phyloP scores from a whole-genome alignment of 495 filamentous ascomycete species.

The Penicillium silybi region DNA sequence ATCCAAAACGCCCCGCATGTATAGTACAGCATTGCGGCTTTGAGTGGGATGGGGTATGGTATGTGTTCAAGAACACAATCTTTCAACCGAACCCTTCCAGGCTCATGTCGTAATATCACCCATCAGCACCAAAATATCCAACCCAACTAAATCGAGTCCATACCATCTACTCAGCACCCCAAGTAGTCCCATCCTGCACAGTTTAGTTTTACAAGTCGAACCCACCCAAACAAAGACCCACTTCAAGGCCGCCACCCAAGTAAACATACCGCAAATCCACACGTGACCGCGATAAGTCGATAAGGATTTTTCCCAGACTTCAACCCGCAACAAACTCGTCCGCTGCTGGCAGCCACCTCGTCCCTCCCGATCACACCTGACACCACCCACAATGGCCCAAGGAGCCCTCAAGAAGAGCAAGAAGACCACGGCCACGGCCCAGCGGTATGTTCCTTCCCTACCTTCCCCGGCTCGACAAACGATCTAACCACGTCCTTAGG shows the following conservation, averaged over 20 bases:
- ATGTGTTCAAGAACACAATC: no score
- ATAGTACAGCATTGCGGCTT: no score
- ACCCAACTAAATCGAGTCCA: no score
- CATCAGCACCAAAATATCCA: no score
- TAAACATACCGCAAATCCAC: background rate
- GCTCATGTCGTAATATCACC: no score
- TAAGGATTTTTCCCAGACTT: constrained; percentile 21
- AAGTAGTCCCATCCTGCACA: no score
- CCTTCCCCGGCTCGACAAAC: background rate
- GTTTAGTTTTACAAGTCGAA: no score
- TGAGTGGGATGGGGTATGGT: no score
- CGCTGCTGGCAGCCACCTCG: constrained; percentile 25
- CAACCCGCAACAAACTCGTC: background rate
- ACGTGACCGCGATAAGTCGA: constrained; percentile 24
- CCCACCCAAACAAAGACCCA: background rate
- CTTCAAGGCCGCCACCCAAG: background rate
- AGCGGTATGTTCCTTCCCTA: constrained; percentile 26
- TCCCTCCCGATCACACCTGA: background rate
- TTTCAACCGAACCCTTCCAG: no score
- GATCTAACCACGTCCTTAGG: background rate
- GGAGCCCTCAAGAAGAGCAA: constrained; percentile 37
- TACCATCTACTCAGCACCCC: no score
- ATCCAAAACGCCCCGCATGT: no score
- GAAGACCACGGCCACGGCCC: constrained; percentile 18
- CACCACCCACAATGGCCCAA: constrained; percentile 32